A percentile compares a stretch with the other conserved stretches of the same genome.
Conservation (phyloP, 2,329 filamentous ascomycete species). For the Scopulariopsis brevicaulis region DNA sequence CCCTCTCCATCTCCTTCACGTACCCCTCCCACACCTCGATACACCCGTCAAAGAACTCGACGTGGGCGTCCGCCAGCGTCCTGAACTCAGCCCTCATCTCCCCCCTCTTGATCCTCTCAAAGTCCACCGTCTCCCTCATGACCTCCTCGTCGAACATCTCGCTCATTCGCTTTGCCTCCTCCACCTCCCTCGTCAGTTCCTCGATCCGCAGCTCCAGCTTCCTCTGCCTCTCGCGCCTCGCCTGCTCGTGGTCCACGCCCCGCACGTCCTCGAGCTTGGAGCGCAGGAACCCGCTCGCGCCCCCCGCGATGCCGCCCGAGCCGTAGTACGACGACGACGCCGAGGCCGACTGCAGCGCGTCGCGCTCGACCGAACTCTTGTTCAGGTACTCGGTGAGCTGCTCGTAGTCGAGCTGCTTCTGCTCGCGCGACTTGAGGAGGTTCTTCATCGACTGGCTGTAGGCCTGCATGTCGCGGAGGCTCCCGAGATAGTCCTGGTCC, state of each 20-base stretch:
- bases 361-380: conserved; percentile 79
- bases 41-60: conserved; percentile 73
- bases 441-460: conserved; percentile 82
- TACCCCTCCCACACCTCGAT: conserved; percentile 83
- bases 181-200: conserved; percentile 79
- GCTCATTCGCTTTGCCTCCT: conserved; percentile 72
- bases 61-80: conserved; percentile 71
- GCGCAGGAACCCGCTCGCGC: conserved; percentile 77
- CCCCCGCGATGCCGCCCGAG: conserved; percentile 42
- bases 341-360: conserved; percentile 59
- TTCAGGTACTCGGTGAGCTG: conserved; percentile 91
- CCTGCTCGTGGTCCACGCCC: conserved; percentile 91
- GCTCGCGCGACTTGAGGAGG: conserved; percentile 85
- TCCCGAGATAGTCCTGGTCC: conserved; percentile 90
- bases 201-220: conserved; percentile 91
- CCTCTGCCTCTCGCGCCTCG: conserved; percentile 72
- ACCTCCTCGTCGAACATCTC: conserved; percentile 96
- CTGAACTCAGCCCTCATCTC: conserved; percentile 87
- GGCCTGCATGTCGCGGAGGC: conserved; percentile 86
- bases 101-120: conserved; percentile 89
- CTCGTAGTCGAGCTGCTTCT: conserved; percentile 97
- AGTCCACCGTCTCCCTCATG: conserved; percentile 82
- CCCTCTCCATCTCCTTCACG: conserved; percentile 74
- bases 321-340: conserved; percentile 16
- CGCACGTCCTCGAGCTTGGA: conserved; percentile 94